Conservation (phyloP, 1,139 yeast genomes). For the Diutina scorzettiae region DNA sequence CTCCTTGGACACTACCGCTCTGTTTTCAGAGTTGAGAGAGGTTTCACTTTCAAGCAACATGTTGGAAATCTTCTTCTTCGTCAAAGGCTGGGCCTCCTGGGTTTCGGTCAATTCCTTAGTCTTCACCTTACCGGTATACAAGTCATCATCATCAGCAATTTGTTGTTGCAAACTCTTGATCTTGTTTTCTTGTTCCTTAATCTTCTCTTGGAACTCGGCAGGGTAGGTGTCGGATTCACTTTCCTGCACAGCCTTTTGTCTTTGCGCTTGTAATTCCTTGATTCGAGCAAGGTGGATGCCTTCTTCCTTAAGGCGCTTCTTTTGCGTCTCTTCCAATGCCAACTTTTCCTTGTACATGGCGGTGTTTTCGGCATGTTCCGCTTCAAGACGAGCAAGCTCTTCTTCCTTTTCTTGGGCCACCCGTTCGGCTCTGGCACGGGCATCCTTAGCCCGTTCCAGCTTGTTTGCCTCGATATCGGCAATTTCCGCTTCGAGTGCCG, state of each 20-base stretch:
- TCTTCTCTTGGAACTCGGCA: slow-evolving; percentile 18
- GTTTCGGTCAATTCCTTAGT: background rate
- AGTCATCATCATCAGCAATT: slow-evolving; percentile 23
- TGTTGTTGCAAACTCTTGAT: slow-evolving; percentile 14
- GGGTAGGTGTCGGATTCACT: slow-evolving; percentile 15
- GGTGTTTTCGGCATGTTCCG: slow-evolving; percentile 22
- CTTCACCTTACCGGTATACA: slow-evolving; percentile 7
- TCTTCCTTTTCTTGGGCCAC: slow-evolving; percentile 22
- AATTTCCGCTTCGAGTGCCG: background rate
- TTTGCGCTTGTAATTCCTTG: slow-evolving; percentile 27
- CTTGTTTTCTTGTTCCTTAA: slow-evolving; percentile 25
- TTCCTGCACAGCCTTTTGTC: slow-evolving; percentile 20
- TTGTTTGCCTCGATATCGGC: background rate
- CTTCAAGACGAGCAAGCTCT: slow-evolving; percentile 23
- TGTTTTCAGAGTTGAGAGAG: too few relatives aligned
- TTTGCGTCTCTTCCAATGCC: slow-evolving; percentile 32
- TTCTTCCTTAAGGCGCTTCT: slow-evolving; percentile 24
- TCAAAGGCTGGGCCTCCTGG: background rate
- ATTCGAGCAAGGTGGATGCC: slow-evolving; percentile 29
- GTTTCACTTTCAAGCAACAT: background rate
- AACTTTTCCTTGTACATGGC: slow-evolving; percentile 20
- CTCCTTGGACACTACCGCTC: too few relatives aligned
- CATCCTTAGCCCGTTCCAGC: background rate
- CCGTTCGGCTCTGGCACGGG: slow-evolving; percentile 20
- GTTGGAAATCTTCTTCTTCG: background rate